Percentiles rank a stretch among this genome's conserved stretches.
phyloP scores from a whole-genome alignment of 192 early-diverging fungal species.

The Coemansia sp. region DNA sequence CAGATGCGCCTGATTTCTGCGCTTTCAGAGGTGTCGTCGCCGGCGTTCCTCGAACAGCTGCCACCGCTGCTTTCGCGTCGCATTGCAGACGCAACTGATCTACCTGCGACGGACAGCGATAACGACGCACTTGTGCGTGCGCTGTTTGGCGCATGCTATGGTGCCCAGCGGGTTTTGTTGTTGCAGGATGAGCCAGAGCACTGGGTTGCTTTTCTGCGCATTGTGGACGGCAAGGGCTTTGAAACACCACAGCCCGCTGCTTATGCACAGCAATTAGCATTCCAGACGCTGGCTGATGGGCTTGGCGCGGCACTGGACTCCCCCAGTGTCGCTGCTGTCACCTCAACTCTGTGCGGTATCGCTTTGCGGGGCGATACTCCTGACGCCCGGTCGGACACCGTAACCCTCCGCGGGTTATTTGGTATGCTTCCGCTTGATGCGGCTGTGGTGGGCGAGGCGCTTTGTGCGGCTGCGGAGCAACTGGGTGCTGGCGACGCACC shows the following conservation, averaged over 20 bases:
- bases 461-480: slow-evolving; percentile 18
- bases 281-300: slow-evolving; percentile 23
- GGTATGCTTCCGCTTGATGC: slow-evolving; percentile 29
- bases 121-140: slow-evolving; percentile 30
- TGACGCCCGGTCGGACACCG: slow-evolving; percentile 14
- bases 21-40: slow-evolving; percentile 14
- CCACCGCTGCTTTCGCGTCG: slow-evolving; percentile 18
- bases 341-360: slow-evolving; percentile 25
- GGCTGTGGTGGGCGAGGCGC: slow-evolving; percentile 22
- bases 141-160: slow-evolving; percentile 29
- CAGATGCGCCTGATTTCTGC: slow-evolving; percentile 23
- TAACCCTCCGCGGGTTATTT: slow-evolving; percentile 35
- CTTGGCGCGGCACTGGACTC: slow-evolving; percentile 20
- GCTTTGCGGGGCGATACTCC: slow-evolving; percentile 24
- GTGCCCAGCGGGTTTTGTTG: slow-evolving; percentile 12
- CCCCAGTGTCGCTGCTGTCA: slow-evolving; percentile 10
- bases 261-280: slow-evolving; percentile 42
- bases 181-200: slow-evolving; percentile 5
- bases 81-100: slow-evolving; percentile 11
- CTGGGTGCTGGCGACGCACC: slow-evolving; percentile 26
- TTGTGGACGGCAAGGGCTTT: slow-evolving; percentile 14
- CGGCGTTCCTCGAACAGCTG: slow-evolving; percentile 28
- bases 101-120: slow-evolving; percentile 15
- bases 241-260: slow-evolving; percentile 9
- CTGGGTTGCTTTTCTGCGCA: slow-evolving; percentile 32